A percentile compares a stretch with the other conserved stretches of the same genome.
Evolutionary conservation across 2,329 filamentous ascomycete genomes (phyloP).

Genomic region (Penicillium sp.): DNA sequence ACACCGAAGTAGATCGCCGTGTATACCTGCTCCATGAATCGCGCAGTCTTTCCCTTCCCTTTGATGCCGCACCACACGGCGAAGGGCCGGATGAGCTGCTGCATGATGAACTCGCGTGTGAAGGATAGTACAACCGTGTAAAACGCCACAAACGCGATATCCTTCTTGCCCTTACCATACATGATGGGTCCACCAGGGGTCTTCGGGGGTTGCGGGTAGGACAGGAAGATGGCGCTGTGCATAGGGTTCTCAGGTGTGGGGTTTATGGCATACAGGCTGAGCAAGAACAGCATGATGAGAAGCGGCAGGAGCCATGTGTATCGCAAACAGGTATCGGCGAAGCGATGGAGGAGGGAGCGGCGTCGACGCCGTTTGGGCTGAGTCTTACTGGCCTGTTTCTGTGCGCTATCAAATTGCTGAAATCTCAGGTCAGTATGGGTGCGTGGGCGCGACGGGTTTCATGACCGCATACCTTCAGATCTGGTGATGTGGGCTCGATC

Average conservation of each 20-base stretch:
- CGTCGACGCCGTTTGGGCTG: conserved; percentile 47
- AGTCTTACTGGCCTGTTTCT: conserved; percentile 33
- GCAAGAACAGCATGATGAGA: conserved; percentile 62
- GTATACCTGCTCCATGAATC: conserved; percentile 96
- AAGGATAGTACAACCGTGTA: conserved; percentile 89
- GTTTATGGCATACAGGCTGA: conserved; percentile 69
- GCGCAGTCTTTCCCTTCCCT: conserved; percentile 73
- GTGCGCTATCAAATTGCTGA: conserved; percentile 26
- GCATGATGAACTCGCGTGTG: conserved; percentile 94
- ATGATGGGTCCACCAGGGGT: conserved; percentile 55
- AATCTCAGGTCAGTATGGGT: background rate
- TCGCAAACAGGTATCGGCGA: conserved; percentile 43
- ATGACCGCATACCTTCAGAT: conserved; percentile 31
- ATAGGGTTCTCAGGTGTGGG: conserved; percentile 76
- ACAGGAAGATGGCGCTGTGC: conserved; percentile 81
- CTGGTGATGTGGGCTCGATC: conserved; percentile 30
- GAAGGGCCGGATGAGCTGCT: conserved; percentile 76
- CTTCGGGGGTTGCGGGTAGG: conserved; percentile 69
- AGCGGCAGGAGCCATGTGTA: conserved; percentile 69
- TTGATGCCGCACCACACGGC: conserved; percentile 68
- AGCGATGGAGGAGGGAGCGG: conserved; percentile 45
- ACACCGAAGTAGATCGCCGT: conserved; percentile 86
- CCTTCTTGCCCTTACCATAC: conserved; percentile 86
- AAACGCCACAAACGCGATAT: conserved; percentile 83
- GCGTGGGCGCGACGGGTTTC: conserved; percentile 12